Conservation (phyloP, 1,284 basidiomycete genomes). For the Tranzscheliella williamsii region DNA sequence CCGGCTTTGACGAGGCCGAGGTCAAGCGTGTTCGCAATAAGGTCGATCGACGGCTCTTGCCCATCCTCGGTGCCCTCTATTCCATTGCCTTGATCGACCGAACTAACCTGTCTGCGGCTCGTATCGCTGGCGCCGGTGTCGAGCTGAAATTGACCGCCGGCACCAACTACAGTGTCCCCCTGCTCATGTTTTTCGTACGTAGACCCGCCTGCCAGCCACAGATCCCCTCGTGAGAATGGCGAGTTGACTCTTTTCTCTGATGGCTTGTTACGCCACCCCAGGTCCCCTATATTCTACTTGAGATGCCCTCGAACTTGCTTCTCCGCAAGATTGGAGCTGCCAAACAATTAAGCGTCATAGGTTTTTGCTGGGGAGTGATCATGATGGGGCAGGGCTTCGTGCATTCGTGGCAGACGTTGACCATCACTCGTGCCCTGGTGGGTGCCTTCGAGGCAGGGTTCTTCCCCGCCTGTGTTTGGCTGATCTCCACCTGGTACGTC, state of each 20-base stretch:
- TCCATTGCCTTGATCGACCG: conserved; percentile 60
- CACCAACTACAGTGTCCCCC: conserved; percentile 42
- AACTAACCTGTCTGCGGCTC: conserved; percentile 49
- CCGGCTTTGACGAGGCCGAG: conserved; percentile 36
- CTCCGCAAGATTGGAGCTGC: conserved; percentile 61
- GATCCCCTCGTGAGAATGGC: not conserved
- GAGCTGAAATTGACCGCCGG: conserved; percentile 51
- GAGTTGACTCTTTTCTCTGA: not conserved
- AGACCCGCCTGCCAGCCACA: too few species aligned
- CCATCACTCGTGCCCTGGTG: conserved; percentile 62
- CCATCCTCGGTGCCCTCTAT: conserved; percentile 60
- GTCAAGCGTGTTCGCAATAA: conserved; percentile 51
- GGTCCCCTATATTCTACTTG: conserved; percentile 57
- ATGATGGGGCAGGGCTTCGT: conserved; percentile 59
- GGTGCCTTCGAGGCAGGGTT: conserved; percentile 57
- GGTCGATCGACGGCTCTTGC: conserved; percentile 60
- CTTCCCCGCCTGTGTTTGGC: conserved; percentile 60
- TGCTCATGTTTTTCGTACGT: conserved; percentile 63
- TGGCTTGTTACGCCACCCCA: too few species aligned
- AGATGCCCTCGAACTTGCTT: conserved; percentile 48
- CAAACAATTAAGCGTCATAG: conserved; percentile 58
- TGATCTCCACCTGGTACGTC: conserved; percentile 65
- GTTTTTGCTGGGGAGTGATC: conserved; percentile 61
- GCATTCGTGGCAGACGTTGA: conserved; percentile 50
- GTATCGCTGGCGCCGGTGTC: conserved; percentile 42